A percentile compares a stretch with the other conserved stretches of the same genome.
These are phyloP conservation scores for Phytophthora hibernalis DNA, from an alignment of 352 stramenopile species.

Conservation along the genomic window DNA sequence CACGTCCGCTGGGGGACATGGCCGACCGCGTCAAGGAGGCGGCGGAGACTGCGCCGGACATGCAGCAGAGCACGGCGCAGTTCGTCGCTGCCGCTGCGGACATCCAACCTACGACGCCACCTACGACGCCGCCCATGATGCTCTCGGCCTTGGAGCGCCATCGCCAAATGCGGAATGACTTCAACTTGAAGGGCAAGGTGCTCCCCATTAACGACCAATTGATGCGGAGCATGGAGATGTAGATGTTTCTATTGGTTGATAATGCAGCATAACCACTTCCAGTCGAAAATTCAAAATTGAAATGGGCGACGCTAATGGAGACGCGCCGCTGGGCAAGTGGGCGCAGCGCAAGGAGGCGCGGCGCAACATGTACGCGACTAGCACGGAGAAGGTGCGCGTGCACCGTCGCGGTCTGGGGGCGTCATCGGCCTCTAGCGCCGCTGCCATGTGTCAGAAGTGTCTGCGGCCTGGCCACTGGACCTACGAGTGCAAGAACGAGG, in stretches of 20 bases:
- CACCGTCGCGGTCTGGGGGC: conserved; percentile 48
- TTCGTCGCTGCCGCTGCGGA: conserved; percentile 70
- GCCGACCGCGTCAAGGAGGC: conserved; percentile 48
- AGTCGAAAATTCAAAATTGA: neutral
- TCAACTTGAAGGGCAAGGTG: conserved; percentile 20
- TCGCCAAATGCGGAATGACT: conserved; percentile 27
- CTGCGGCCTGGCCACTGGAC: conserved; percentile 82
- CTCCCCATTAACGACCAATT: conserved; percentile 31
- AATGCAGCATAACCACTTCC: conserved; percentile 7
- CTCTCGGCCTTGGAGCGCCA: conserved; percentile 45
- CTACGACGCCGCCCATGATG: conserved; percentile 51
- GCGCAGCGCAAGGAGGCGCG: conserved; percentile 76
- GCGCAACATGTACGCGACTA: conserved; percentile 87
- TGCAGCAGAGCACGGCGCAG: conserved; percentile 63
- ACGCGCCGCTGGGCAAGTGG: conserved; percentile 69
- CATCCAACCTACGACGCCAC: conserved; percentile 59
- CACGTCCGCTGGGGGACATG: conserved; percentile 62
- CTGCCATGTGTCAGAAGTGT: conserved; percentile 86
- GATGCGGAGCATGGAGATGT: conserved; percentile 17
- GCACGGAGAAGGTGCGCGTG: conserved; percentile 74
- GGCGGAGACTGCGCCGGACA: conserved; percentile 51
- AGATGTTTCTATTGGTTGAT: conserved; percentile 8
- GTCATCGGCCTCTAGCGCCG: conserved; percentile 24
- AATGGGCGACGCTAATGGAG: conserved; percentile 44
- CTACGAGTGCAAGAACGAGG: conserved; percentile 90